Evolutionary conservation across 2,329 filamentous ascomycete species (phyloP).

Genomic region (Fusarium sp.): DNA sequence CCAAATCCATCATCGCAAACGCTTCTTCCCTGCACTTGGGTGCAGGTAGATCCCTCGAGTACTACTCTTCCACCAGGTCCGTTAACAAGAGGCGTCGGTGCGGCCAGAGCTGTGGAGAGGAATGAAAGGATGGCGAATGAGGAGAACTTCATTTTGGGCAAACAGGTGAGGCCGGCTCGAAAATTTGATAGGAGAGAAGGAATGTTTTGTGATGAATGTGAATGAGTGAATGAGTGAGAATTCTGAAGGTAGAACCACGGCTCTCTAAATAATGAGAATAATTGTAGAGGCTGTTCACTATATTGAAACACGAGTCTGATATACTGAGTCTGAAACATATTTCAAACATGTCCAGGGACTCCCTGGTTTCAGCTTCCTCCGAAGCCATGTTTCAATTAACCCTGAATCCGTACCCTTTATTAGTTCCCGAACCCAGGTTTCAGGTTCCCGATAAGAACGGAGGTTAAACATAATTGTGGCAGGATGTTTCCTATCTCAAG

Average conservation of each 20-base stretch:
- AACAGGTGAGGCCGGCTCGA: not conserved
- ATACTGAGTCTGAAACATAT: not conserved
- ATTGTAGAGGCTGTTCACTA: not conserved
- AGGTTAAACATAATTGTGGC: not conserved
- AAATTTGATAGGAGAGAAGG: rapidly evolving
- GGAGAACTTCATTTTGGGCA: not conserved
- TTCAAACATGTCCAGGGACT: not conserved
- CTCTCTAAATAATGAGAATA: not conserved
- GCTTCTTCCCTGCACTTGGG: constrained; percentile 5
- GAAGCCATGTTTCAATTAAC: not conserved
- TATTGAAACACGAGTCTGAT: not conserved
- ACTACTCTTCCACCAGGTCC: constrained; percentile 13
- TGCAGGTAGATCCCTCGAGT: constrained; percentile 1
- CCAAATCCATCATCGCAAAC: constrained; percentile 21
- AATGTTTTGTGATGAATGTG: not conserved
- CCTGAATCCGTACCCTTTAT: not conserved
- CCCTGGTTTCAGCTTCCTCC: not conserved
- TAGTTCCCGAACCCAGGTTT: not conserved
- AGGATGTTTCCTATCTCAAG: not conserved
- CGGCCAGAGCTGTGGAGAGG: not conserved
- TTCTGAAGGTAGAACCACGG: not conserved
- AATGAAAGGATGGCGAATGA: not conserved
- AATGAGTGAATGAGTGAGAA: rapidly evolving
- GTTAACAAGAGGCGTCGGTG: not conserved
- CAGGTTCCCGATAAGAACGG: not conserved